Conservation (phyloP, 169 alveolate genomes). For the Perkinsus marinus region DNA sequence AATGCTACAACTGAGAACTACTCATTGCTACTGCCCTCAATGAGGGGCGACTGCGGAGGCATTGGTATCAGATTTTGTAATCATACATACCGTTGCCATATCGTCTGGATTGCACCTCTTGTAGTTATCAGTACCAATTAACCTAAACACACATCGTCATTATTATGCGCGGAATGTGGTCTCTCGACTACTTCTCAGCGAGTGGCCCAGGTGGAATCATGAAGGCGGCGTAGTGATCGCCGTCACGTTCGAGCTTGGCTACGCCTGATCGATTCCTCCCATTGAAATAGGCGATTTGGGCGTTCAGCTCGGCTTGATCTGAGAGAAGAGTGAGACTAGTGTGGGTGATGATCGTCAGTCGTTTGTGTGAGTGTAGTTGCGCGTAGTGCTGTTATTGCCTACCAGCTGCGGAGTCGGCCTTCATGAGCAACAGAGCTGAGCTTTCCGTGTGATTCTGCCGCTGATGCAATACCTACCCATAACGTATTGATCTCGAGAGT, state of each 20-base stretch:
- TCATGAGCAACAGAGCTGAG: neutral
- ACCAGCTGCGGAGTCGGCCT: neutral
- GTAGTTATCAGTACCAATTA: neutral
- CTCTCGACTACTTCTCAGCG: neutral
- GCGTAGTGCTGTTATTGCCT: neutral
- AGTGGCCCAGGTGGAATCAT: neutral
- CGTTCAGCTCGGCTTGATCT: neutral
- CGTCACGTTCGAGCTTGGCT: neutral
- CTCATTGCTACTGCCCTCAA: neutral
- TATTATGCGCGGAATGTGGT: neutral
- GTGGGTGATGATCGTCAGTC: neutral
- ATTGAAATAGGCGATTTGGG: neutral
- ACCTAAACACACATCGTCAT: neutral
- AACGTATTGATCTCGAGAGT: no score
- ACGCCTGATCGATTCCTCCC: neutral
- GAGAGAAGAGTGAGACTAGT: neutral
- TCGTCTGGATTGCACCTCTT: neutral
- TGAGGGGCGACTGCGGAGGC: neutral
- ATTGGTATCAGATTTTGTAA: neutral
- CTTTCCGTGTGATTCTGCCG: neutral
- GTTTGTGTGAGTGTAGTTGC: neutral
- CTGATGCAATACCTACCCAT: neutral
- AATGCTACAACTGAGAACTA: neutral
- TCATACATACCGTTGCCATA: neutral
- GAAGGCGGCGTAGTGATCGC: neutral